Evolutionary conservation across 495 filamentous ascomycete species (phyloP), one percentile per base, ranked within the genome.

Genomic region (Xeromyces bisporus): DNA sequence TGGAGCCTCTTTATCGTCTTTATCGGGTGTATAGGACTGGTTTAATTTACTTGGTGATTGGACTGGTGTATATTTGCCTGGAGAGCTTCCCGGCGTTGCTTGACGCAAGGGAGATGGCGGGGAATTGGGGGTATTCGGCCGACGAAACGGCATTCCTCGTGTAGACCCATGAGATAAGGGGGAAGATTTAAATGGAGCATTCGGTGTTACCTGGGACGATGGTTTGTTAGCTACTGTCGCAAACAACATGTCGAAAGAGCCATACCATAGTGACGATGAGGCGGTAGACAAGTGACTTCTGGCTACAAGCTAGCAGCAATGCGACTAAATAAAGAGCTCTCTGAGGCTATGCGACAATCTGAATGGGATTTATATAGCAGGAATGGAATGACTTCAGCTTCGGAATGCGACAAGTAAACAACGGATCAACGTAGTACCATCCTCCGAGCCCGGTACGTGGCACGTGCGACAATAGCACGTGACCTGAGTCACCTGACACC

Each of bases 121-220:
- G 42, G 63, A 62, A 41, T 53, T 55, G 29, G 56, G 55, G 1
- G 58, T 62, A 3, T 58, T 63, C 2, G 74, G 73, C 30, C 77
- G 66, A 7, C 75, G 72, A 46, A 85, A 85, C n/a, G 79, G 79
- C 5, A 78, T 82, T 32, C 68, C 67, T 50, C 79, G 64, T 24
- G 69, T 71, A 14, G 73, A 73, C 41, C 69, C 69, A 53, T 73
- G 77, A 26, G 72, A 77, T 30, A 80, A 54, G 10, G 75, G 71
- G 7, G 77, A 80, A 11, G 77, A 75, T 45, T 80, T 80, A 58
- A 79, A 81, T 28, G 67, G 49, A 25, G 54, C 44, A 40, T 58
- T 59, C 21, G 51, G 53, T 26, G 56, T 46, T 40, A 60, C 39
- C 37, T 46, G 29, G 10, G 4, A n/a, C 14, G 11, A 4, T 6